Conservation (phyloP, 2,329 filamentous ascomycete genomes). For the Berkeleyomyces basicola region DNA sequence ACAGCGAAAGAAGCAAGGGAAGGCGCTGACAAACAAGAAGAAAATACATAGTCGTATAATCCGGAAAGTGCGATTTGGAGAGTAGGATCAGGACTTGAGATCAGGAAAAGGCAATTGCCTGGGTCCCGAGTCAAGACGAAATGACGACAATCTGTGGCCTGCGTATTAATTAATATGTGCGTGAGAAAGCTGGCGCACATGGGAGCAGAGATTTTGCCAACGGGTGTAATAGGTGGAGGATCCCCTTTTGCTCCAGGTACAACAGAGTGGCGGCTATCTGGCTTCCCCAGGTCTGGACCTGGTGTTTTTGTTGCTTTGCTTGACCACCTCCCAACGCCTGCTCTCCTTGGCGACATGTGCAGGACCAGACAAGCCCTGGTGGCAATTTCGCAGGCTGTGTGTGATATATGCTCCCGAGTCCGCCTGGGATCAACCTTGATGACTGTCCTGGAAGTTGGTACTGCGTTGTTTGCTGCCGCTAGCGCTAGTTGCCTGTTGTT, state of each 20-base stretch:
- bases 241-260: too few relatives aligned
- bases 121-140: neutral
- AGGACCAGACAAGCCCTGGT: neutral
- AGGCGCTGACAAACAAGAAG: neutral
- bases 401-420: neutral
- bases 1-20: neutral
- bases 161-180: too few relatives aligned
- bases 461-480: neutral
- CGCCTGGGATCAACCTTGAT: neutral
- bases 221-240: too few relatives aligned
- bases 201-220: too few relatives aligned
- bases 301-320: too few relatives aligned
- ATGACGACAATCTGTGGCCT: neutral
- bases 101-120: neutral
- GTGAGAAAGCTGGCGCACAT: too few relatives aligned
- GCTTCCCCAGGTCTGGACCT: too few relatives aligned
- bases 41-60: neutral
- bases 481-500: neutral
- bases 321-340: too few relatives aligned
- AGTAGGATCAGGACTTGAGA: neutral
- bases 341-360: neutral
- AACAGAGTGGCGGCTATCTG: too few relatives aligned
- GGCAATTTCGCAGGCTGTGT: neutral
- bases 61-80: neutral
- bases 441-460: neutral